Base-by-base conservation (phyloP, 2,329 filamentous ascomycete species). In the Pseudocercospora fuligena region DNA sequence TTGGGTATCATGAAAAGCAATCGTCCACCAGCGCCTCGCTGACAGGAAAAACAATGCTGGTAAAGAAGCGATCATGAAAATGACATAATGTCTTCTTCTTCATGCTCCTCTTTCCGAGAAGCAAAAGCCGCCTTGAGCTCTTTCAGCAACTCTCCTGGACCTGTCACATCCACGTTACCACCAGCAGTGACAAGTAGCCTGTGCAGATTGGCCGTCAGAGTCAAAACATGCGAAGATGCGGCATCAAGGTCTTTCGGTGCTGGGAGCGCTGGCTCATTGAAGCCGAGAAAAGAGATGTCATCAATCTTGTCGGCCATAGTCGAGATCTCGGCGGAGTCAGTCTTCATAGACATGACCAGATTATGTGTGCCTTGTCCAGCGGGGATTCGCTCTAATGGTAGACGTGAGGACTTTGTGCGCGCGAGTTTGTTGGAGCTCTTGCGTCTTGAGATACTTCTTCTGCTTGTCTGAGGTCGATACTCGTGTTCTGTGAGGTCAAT, bases 361-460 rank as follows among this genome's bases (percentile, higher is more conserved):
- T 73, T 66, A 16, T 73, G 71, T 23, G 68, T 72, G 8, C 64
- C 66, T 61, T 73, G 56, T 8, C 73, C 74, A 4, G 65, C 60
- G 1, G 80, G 80, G 4, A 74, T 74, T 7, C 75, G 75, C 65
- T 83, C 79, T 5, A 83, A 77, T 0, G 79, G 78, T 0, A 82
- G 72, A 9, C 66, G 73, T 1, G 76, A 78, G 0, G 80, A 80
- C 56, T 77, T 79, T 5, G 73, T 77, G 3, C 77, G 76, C 4
- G 63, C 69, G 4, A 69, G 54, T 43, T 72, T 73, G 19, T 58
- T 58, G 1, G 70, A 71, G 51, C 64, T 66, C n/a, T 73, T 73
- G 16, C 73, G 69, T 36, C 70, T 66, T 23, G 69, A 66, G 3
- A 14, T 21, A 27, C 23, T 63, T 5, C 57, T 64, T 9, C 64